Conservation (phyloP, 2,329 filamentous ascomycete genomes). For the Monosporascus sp. region DNA sequence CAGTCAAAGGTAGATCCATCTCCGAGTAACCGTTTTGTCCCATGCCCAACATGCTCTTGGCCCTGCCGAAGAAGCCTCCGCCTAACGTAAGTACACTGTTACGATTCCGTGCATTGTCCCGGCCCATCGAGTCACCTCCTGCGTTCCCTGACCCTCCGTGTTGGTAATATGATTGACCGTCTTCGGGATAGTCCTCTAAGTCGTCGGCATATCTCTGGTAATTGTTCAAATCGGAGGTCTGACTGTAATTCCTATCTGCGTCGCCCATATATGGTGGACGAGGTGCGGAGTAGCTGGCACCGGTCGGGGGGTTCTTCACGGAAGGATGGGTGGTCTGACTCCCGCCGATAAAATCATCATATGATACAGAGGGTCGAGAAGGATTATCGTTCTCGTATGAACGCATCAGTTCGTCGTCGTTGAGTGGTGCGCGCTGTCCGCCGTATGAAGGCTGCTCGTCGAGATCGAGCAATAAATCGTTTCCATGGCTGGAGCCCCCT, state of each 20-base stretch:
- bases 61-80: conserved; percentile 77
- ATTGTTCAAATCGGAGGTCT: conserved; percentile 78
- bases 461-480: conserved; percentile 67
- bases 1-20: conserved; percentile 95
- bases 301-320: conserved; percentile 32
- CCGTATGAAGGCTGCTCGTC: conserved; percentile 68
- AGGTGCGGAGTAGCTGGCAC: conserved; percentile 21
- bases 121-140: conserved; percentile 37
- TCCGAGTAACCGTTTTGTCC: conserved; percentile 78
- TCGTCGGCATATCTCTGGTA: conserved; percentile 90
- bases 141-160: conserved; percentile 50
- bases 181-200: conserved; percentile 74
- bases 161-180: conserved; percentile 79
- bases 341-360: conserved; percentile 88
- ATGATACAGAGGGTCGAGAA: conserved; percentile 79
- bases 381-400: conserved; percentile 63
- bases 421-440: conserved; percentile 70
- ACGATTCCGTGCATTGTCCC: conserved; percentile 62
- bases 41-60: conserved; percentile 90
- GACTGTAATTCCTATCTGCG: conserved; percentile 51
- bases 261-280: conserved; percentile 39
- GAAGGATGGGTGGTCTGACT: conserved; percentile 45
- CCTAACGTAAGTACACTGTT: conserved; percentile 87
- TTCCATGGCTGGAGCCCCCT: conserved; percentile 41
- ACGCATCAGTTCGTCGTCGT: conserved; percentile 74